phyloP scores from a whole-genome alignment of 2,329 filamentous ascomycete species.

The Neoscytalidium dimidiatum region DNA sequence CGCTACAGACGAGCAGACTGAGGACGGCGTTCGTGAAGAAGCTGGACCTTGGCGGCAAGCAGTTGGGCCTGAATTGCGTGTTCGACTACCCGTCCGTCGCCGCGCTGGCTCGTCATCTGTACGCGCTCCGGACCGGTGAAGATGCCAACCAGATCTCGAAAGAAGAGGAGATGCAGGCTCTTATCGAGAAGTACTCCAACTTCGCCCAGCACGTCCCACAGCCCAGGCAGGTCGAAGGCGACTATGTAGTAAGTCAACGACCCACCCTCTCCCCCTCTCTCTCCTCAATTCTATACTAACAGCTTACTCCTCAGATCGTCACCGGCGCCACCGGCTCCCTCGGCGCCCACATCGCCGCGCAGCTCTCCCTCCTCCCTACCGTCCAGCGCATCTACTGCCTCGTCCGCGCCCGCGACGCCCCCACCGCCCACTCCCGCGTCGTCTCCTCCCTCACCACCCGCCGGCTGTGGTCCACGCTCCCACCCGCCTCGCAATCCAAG shows the following conservation, averaged over 20 bases:
- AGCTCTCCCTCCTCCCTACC: conserved; percentile 31
- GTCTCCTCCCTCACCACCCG: conserved; percentile 38
- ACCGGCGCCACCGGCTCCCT: conserved; percentile 69
- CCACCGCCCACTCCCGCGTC: conserved; percentile 37
- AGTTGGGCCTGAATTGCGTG: conserved; percentile 58
- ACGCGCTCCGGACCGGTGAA: conserved; percentile 44
- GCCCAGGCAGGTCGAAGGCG: conserved; percentile 13
- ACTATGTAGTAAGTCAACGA: conserved; percentile 24
- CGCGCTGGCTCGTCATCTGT: conserved; percentile 49
- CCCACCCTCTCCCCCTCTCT: background rate
- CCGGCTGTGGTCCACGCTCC: conserved; percentile 32
- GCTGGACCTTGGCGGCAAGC: conserved; percentile 49
- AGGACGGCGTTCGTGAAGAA: conserved; percentile 54
- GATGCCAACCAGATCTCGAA: conserved; percentile 35
- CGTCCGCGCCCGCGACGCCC: conserved; percentile 47
- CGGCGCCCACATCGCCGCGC: conserved; percentile 58
- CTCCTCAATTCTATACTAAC: conserved; percentile 23
- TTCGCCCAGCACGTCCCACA: conserved; percentile 34
- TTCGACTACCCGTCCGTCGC: conserved; percentile 59
- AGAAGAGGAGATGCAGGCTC: conserved; percentile 46
- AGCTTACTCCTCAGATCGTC: conserved; percentile 39
- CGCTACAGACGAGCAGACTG: conserved; percentile 59
- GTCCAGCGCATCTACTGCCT: conserved; percentile 53
- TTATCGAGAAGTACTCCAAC: conserved; percentile 49
- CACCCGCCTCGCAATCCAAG: conserved; percentile 28